A percentile compares a stretch with the other conserved stretches of the same genome.
phyloP scores from a whole-genome alignment of 148 eudicot genomes.

The Cornus suecica region DNA sequence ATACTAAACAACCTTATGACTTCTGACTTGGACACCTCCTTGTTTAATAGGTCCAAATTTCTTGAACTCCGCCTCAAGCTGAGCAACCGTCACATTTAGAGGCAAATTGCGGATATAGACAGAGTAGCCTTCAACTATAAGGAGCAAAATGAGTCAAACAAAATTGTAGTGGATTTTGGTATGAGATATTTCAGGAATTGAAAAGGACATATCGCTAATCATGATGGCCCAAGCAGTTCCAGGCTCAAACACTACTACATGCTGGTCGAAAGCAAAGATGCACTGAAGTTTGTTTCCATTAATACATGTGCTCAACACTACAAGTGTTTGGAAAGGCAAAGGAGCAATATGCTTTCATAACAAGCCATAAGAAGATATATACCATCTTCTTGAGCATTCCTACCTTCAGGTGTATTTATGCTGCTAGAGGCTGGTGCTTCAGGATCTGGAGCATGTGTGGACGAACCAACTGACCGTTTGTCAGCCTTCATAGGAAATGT shows the following conservation, averaged over 20 bases:
- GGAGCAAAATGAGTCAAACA: background rate
- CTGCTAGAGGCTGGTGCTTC: slow-evolving; percentile 24
- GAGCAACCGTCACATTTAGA: slow-evolving; percentile 28
- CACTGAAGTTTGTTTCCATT: background rate
- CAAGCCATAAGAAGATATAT: slow-evolving; percentile 9
- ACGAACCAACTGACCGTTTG: slow-evolving; percentile 26
- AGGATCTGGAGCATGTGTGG: slow-evolving; percentile 18
- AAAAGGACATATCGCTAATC: background rate
- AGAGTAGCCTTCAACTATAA: slow-evolving; percentile 45
- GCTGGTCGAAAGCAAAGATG: background rate
- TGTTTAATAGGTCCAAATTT: slow-evolving; percentile 51
- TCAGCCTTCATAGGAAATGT: slow-evolving; percentile 30
- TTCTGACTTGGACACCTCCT: slow-evolving; percentile 55
- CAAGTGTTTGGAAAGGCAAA: background rate
- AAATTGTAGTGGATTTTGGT: background rate
- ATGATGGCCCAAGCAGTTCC: background rate
- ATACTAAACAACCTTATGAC: slow-evolving; percentile 36
- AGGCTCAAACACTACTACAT: background rate
- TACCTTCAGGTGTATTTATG: slow-evolving; percentile 26
- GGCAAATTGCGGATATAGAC: slow-evolving; percentile 49
- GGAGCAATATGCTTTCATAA: background rate
- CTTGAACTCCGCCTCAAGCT: slow-evolving; percentile 43
- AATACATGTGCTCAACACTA: background rate
- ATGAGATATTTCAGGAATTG: background rate
- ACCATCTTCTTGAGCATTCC: slow-evolving; percentile 50